phyloP scores from a whole-genome alignment of 306 rosid genomes.

The Canavalia ensiformis region DNA sequence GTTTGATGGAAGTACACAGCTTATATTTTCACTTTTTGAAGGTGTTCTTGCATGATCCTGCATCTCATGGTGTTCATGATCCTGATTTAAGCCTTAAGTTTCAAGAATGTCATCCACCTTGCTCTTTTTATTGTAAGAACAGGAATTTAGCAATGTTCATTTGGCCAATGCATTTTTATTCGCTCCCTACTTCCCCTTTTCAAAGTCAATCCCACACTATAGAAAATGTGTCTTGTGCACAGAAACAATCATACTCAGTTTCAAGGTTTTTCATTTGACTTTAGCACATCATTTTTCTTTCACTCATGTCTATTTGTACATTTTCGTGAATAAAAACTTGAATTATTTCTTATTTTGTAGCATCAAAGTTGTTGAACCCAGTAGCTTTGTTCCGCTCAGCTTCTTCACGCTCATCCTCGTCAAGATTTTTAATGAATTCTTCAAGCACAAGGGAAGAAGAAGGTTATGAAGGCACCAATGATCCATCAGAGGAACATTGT shows the following conservation, averaged over 20 bases:
- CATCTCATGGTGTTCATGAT: conserved; percentile 27
- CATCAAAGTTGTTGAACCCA: conserved; percentile 88
- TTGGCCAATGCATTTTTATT: conserved; percentile 16
- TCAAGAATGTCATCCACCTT: conserved; percentile 6
- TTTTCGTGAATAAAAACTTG: conserved; percentile 38
- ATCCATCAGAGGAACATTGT: conserved; percentile 66
- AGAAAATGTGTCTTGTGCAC: not conserved
- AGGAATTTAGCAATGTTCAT: conserved; percentile 13
- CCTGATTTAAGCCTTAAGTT: conserved; percentile 8
- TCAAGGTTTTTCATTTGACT: not conserved
- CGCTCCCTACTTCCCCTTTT: conserved; percentile 1
- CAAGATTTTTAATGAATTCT: conserved; percentile 63
- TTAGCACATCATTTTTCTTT: not conserved
- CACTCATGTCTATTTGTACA: conserved; percentile 8
- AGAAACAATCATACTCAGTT: conserved; percentile 16
- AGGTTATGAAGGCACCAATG: conserved; percentile 55
- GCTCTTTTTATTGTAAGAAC: not conserved
- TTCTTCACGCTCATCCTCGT: conserved; percentile 78
- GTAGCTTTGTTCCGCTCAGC: conserved; percentile 87
- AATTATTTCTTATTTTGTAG: conserved; percentile 58
- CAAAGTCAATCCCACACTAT: conserved; percentile 10
- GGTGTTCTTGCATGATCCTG: conserved; percentile 29
- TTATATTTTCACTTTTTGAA: conserved; percentile 17
- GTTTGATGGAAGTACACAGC: conserved; percentile 51
- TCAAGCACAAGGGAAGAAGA: conserved; percentile 68